Conservation (phyloP, 441 rosid species). For the Erodium texanum region DNA sequence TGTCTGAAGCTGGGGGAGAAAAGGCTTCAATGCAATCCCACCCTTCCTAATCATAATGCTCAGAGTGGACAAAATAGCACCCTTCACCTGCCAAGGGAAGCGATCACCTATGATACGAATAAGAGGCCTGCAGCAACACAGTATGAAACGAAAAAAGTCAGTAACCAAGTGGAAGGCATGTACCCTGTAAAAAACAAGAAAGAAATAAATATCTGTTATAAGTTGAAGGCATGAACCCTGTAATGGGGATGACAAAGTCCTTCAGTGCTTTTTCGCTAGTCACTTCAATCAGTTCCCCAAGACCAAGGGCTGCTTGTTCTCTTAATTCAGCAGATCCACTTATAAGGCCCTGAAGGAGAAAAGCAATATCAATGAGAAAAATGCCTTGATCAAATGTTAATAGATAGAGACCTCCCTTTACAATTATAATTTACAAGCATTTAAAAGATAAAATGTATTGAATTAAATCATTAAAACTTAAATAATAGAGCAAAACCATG, state of each 20-base stretch:
- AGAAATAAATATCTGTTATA: conserved; percentile 7
- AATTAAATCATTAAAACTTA: too few relatives aligned
- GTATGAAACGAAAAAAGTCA: conserved; percentile 9
- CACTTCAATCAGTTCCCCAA: conserved; percentile 97
- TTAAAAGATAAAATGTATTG: too few relatives aligned
- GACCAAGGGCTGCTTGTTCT: conserved; percentile 99
- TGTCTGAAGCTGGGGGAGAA: conserved; percentile 99
- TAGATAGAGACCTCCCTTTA: too few relatives aligned
- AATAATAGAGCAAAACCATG: too few relatives aligned
- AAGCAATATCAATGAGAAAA: neutral
- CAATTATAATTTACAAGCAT: too few relatives aligned
- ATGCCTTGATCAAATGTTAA: too few relatives aligned
- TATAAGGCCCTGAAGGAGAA: conserved; percentile 56
- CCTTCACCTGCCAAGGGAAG: conserved; percentile 99
- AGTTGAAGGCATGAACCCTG: conserved; percentile 56
- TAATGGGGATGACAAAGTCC: conserved; percentile 90
- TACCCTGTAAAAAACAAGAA: neutral
- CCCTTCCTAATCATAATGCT: conserved; percentile 81
- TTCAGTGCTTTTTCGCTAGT: conserved; percentile 87
- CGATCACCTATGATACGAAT: conserved; percentile 94
- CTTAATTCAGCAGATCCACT: conserved; percentile 93
- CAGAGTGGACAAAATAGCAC: conserved; percentile 86
- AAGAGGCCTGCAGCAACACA: conserved; percentile 68
- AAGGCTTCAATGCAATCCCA: conserved; percentile 83
- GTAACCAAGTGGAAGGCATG: neutral